A percentile compares a stretch with the other conserved stretches of the same genome.
Evolutionary conservation across 2,329 filamentous ascomycete genomes (phyloP).

Genomic region (Alternaria atra): DNA sequence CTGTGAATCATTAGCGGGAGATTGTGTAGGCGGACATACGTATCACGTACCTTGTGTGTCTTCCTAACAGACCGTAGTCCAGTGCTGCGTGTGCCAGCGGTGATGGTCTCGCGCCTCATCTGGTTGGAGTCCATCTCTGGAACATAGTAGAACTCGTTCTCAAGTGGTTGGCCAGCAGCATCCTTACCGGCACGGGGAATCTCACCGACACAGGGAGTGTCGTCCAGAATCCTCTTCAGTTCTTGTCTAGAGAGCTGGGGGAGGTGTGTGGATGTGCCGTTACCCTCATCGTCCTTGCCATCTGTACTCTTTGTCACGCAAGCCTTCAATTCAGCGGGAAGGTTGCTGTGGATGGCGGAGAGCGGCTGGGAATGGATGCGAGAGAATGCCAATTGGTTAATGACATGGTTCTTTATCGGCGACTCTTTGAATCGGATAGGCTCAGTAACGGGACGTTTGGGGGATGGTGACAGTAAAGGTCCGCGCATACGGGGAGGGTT

Average conservation of each 20-base stretch:
- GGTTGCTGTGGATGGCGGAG: conserved; percentile 85
- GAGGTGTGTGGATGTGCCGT: conserved; percentile 30
- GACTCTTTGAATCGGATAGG: conserved; percentile 45
- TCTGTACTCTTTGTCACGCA: conserved; percentile 33
- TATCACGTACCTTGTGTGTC: conserved; percentile 84
- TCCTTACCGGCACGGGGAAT: conserved; percentile 93
- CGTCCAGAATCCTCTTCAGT: conserved; percentile 76
- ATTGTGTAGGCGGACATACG: neutral
- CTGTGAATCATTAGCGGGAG: conserved; percentile 50
- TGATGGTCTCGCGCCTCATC: conserved; percentile 80
- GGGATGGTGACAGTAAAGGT: conserved; percentile 42
- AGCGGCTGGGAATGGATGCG: conserved; percentile 90
- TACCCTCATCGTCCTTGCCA: conserved; percentile 32
- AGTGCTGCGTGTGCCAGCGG: conserved; percentile 85
- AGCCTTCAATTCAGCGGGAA: conserved; percentile 69
- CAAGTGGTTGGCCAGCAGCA: conserved; percentile 88
- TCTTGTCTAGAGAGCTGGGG: conserved; percentile 53
- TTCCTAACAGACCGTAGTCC: conserved; percentile 90
- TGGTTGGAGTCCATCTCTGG: conserved; percentile 85
- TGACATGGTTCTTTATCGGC: conserved; percentile 80
- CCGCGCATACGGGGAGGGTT: conserved; percentile 39
- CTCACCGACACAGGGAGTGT: conserved; percentile 81
- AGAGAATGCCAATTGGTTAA: conserved; percentile 96
- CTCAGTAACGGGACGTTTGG: conserved; percentile 38
- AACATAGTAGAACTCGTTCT: conserved; percentile 97